Evolutionary conservation across 345 rosid species (phyloP).

Genomic region (Melastoma malabathricum): DNA sequence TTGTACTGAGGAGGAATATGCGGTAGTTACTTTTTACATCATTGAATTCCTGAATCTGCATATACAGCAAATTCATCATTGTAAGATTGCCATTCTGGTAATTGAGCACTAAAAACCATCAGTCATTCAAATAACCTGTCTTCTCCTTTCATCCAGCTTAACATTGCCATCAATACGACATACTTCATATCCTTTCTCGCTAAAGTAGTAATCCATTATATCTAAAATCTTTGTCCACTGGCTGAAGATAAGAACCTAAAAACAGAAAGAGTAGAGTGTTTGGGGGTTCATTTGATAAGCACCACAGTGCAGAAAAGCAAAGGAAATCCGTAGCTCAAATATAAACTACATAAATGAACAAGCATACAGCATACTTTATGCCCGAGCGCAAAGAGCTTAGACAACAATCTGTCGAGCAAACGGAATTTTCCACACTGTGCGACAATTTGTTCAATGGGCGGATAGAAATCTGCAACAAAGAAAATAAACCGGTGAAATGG

Average conservation of each 20-base stretch:
- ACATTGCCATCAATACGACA: slow-evolving; percentile 89
- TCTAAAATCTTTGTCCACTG: slow-evolving; percentile 88
- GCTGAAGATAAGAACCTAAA: slow-evolving; percentile 72
- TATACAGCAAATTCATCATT: background rate
- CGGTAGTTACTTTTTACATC: slow-evolving; percentile 50
- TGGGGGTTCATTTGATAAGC: no score
- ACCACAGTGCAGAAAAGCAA: no score
- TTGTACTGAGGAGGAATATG: slow-evolving; percentile 81
- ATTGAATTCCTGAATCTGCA: slow-evolving; percentile 70
- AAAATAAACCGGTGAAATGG: background rate
- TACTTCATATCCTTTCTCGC: slow-evolving; percentile 75
- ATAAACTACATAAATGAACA: slow-evolving; percentile 7
- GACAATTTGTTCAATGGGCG: slow-evolving; percentile 69
- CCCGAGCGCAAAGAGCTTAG: slow-evolving; percentile 40
- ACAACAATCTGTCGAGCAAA: slow-evolving; percentile 62
- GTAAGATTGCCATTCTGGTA: background rate
- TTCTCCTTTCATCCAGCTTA: slow-evolving; percentile 60
- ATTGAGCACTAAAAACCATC: background rate
- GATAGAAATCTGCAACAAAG: slow-evolving; percentile 45
- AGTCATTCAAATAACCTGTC: slow-evolving; percentile 42
- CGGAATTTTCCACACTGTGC: slow-evolving; percentile 85
- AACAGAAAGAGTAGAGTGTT: slow-evolving; percentile 2
- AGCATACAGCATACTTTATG: slow-evolving; percentile 54
- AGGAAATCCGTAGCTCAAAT: background rate
- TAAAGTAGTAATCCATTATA: slow-evolving; percentile 90